These are phyloP conservation scores for Talaromyces marneffei DNA, from an alignment of 2,329 filamentous ascomycete species.

Conservation along the genomic window DNA sequence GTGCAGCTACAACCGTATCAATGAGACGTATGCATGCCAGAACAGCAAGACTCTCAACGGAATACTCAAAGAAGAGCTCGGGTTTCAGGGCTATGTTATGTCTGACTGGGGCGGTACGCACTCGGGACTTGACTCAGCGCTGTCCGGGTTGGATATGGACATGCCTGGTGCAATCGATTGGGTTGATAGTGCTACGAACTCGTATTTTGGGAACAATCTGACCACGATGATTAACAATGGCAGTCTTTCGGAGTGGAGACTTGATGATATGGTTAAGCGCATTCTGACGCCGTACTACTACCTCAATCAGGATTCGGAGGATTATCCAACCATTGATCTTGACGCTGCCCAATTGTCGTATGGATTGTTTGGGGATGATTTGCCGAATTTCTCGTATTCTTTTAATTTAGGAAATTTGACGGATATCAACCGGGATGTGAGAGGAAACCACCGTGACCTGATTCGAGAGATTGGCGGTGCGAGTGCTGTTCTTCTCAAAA, in stretches of 20 bases:
- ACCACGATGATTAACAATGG: slow-evolving; percentile 36
- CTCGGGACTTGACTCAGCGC: slow-evolving; percentile 25
- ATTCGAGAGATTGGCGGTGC: slow-evolving; percentile 49
- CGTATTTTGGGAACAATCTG: slow-evolving; percentile 34
- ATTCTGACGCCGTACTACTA: slow-evolving; percentile 45
- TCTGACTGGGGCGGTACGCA: slow-evolving; percentile 44
- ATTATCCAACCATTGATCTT: slow-evolving; percentile 17
- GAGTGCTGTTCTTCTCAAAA: slow-evolving; percentile 47
- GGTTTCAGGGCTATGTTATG: slow-evolving; percentile 46
- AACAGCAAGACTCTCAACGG: slow-evolving; percentile 43
- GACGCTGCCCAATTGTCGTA: slow-evolving; percentile 7
- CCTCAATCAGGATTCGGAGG: slow-evolving; percentile 38
- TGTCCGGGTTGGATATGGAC: slow-evolving; percentile 41
- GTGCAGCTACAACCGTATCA: slow-evolving; percentile 48
- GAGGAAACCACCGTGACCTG: slow-evolving; percentile 58
- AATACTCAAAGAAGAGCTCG: slow-evolving; percentile 47
- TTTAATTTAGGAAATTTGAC: slow-evolving; percentile 14
- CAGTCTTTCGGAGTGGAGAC: slow-evolving; percentile 33
- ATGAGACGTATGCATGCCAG: slow-evolving; percentile 46
- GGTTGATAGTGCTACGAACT: slow-evolving; percentile 2
- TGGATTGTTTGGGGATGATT: slow-evolving; percentile 2
- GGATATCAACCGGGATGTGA: slow-evolving; percentile 54
- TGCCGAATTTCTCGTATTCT: slow-evolving; percentile 19
- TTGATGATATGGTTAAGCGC: slow-evolving; percentile 45
- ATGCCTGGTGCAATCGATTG: slow-evolving; percentile 19